These are phyloP conservation scores for Ochetophila trinervis DNA, from an alignment of 306 rosid genomes.

Conservation along the genomic window DNA sequence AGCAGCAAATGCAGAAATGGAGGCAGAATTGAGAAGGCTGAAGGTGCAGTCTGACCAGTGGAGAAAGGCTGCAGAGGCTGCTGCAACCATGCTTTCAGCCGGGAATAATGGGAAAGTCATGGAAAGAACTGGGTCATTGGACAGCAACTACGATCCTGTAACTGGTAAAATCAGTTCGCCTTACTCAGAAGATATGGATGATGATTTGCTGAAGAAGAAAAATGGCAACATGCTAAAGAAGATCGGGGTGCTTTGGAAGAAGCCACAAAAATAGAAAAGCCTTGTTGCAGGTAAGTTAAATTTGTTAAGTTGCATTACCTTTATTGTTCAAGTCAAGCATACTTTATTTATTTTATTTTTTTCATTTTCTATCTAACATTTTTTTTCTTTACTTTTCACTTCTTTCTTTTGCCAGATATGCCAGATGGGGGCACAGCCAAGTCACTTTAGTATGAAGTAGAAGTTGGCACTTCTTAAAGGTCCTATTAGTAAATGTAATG, in stretches of 20 bases:
- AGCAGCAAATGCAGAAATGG: conserved; percentile 66
- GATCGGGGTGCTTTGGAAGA: conserved; percentile 96
- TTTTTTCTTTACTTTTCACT: not conserved
- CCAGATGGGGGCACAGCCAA: conserved; percentile 2
- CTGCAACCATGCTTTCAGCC: conserved; percentile 83
- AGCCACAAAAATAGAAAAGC: conserved; percentile 64
- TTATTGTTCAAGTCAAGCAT: conserved; percentile 9
- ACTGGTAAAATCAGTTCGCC: conserved; percentile 52
- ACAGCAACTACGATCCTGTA: conserved; percentile 47
- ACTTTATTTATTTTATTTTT: not conserved
- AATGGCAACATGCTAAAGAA: conserved; percentile 94
- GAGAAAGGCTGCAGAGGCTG: conserved; percentile 99
- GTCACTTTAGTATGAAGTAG: conserved; percentile 3
- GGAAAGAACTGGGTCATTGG: conserved; percentile 72
- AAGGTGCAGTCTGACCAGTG: conserved; percentile 94
- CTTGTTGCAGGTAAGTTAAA: conserved; percentile 4
- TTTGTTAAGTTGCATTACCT: conserved; percentile 17
- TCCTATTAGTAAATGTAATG: not conserved
- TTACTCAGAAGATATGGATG: conserved; percentile 60
- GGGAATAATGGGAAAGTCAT: conserved; percentile 77
- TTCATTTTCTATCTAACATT: not conserved
- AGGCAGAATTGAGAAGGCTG: conserved; percentile 71
- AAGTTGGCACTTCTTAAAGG: conserved; percentile 8
- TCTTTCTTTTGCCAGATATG: conserved; percentile 3
- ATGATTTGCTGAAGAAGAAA: conserved; percentile 82